Evolutionary conservation across 345 rosid genomes (phyloP).

Genomic region (Rhizophora apiculata): DNA sequence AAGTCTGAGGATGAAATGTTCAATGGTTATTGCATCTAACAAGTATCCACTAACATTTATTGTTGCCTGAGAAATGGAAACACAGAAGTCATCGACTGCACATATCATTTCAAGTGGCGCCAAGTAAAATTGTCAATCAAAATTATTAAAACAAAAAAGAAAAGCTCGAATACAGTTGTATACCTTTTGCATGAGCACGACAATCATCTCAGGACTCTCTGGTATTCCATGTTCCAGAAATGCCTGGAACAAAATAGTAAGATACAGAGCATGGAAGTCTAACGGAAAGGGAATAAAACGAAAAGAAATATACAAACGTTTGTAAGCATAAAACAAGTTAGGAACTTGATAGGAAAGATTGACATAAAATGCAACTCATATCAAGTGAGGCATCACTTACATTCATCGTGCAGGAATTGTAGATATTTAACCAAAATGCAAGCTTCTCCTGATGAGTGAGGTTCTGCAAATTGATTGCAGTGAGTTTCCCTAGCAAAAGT

Average conservation of each 20-base stretch:
- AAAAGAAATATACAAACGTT: background rate
- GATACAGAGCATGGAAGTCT: background rate
- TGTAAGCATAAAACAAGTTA: background rate
- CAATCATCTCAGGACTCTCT: slow-evolving; percentile 56
- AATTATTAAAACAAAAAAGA: background rate
- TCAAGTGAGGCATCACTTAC: slow-evolving; percentile 34
- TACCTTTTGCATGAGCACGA: slow-evolving; percentile 69
- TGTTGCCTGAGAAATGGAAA: slow-evolving; percentile 46
- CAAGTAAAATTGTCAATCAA: no score
- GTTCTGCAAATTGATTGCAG: slow-evolving; percentile 47
- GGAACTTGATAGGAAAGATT: background rate
- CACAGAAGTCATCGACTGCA: background rate
- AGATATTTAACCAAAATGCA: slow-evolving; percentile 90
- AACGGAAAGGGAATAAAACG: background rate
- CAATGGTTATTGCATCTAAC: slow-evolving; percentile 64
- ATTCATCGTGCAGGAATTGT: slow-evolving; percentile 91
- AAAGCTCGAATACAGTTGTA: background rate
- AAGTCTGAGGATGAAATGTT: slow-evolving; percentile 78
- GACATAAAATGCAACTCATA: background rate
- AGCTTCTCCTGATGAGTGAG: slow-evolving; percentile 83
- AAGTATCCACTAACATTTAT: slow-evolving; percentile 71
- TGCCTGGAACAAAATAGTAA: slow-evolving; percentile 42
- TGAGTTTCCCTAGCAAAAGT: slow-evolving; percentile 54
- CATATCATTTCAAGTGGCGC: background rate
- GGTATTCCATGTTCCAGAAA: slow-evolving; percentile 75